phyloP scores from a whole-genome alignment of 2,329 filamentous ascomycete genomes.

The Fusarium buxicola region DNA sequence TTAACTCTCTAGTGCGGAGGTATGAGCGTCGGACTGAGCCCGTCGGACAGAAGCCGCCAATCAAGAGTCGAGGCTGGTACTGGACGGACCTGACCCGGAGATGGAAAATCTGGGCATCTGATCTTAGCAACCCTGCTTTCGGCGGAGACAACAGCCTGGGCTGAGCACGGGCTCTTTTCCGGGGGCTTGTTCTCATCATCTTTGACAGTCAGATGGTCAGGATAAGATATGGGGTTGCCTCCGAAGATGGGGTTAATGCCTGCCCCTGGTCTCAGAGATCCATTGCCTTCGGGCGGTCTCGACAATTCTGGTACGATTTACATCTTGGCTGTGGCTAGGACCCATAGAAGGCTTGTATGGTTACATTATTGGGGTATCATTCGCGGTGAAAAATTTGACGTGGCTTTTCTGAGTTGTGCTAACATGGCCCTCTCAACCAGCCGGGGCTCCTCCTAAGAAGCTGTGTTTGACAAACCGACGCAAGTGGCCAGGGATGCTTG shows the following conservation, averaged over 20 bases:
- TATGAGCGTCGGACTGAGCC: slow-evolving; percentile 1
- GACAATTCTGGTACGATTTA: too few relatives aligned
- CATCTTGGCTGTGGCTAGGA: too few relatives aligned
- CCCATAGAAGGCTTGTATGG: too few relatives aligned
- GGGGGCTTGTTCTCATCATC: too few relatives aligned
- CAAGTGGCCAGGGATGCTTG: slow-evolving; percentile 15
- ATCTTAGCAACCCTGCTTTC: not conserved
- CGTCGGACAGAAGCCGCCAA: slow-evolving; percentile 16
- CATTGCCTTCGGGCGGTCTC: too few relatives aligned
- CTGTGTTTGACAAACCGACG: slow-evolving; percentile 7
- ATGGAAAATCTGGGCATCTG: not conserved
- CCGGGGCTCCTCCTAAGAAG: not conserved
- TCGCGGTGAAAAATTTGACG: too few relatives aligned
- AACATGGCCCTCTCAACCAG: not conserved
- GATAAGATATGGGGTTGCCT: too few relatives aligned
- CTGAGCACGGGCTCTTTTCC: too few relatives aligned
- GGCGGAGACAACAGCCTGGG: not conserved
- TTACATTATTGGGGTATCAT: too few relatives aligned
- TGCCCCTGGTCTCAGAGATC: too few relatives aligned
- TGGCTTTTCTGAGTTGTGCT: not conserved
- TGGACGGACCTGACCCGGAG: slow-evolving; percentile 10
- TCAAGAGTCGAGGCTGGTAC: not conserved
- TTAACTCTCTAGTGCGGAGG: slow-evolving; percentile 4
- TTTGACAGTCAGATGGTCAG: too few relatives aligned
- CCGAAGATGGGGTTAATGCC: too few relatives aligned